phyloP scores from a whole-genome alignment of 2,329 filamentous ascomycete species.

The Zymoseptoria crescenta region DNA sequence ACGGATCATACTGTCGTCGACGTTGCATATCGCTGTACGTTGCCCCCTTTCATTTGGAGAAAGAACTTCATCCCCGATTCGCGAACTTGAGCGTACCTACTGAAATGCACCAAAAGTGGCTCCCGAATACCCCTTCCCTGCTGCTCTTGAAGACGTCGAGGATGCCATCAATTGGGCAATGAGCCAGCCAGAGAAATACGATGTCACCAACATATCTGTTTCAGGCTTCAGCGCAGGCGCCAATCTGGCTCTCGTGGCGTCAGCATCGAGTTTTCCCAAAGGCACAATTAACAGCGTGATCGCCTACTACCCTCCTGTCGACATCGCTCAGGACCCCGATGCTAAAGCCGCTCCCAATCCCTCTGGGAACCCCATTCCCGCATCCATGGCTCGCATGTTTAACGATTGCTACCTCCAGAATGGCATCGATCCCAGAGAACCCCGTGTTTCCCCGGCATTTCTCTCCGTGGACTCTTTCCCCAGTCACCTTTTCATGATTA shows the following conservation, averaged over 20 bases:
- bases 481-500: constrained; percentile 27
- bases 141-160: constrained; percentile 36
- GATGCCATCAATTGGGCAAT: constrained; percentile 38
- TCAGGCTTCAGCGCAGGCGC: constrained; percentile 38
- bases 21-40: constrained; percentile 31
- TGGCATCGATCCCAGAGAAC: constrained; percentile 24
- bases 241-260: constrained; percentile 32
- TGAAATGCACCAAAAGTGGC: constrained; percentile 23
- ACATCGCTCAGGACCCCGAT: constrained; percentile 27
- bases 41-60: background rate
- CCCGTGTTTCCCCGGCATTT: constrained; percentile 31
- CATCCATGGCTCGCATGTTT: constrained; percentile 25
- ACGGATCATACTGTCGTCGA: constrained; percentile 34
- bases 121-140: constrained; percentile 39
- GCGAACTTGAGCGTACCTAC: background rate
- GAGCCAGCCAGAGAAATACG: constrained; percentile 26
- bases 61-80: too few species aligned
- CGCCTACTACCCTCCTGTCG: constrained; percentile 31
- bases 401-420: constrained; percentile 29
- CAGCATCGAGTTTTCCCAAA: constrained; percentile 24
- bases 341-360: constrained; percentile 26
- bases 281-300: constrained; percentile 28
- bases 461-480: constrained; percentile 23
- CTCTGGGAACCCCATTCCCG: constrained; percentile 14
- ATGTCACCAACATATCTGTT: constrained; percentile 25